A percentile compares a stretch with the other conserved stretches of the same genome.
These are phyloP conservation scores for Crithidia brevicula DNA, from an alignment of 208 protist genomes.

Conservation along the genomic window DNA sequence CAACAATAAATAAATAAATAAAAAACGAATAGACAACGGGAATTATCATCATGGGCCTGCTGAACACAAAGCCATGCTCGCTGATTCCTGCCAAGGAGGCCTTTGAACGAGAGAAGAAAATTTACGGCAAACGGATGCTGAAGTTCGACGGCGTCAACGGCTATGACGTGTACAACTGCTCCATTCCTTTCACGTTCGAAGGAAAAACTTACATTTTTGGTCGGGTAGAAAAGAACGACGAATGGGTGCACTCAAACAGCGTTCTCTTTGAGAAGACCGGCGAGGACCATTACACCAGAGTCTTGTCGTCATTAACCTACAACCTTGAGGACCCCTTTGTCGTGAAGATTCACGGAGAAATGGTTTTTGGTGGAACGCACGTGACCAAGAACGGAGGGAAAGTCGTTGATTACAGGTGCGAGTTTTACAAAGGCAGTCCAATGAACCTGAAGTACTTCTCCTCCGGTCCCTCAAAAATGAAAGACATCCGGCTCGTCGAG, in stretches of 20 bases:
- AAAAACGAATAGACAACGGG: background rate
- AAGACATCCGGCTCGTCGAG: constrained; percentile 59
- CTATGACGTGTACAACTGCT: constrained; percentile 73
- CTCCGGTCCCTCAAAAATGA: constrained; percentile 59
- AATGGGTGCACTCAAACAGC: constrained; percentile 58
- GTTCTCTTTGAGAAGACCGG: constrained; percentile 53
- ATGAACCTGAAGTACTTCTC: constrained; percentile 52
- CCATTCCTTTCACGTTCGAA: constrained; percentile 59
- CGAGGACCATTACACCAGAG: constrained; percentile 40
- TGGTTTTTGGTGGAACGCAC: constrained; percentile 62
- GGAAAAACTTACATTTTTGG: constrained; percentile 63
- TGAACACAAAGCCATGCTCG: constrained; percentile 50
- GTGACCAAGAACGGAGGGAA: constrained; percentile 49
- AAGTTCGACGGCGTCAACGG: constrained; percentile 45
- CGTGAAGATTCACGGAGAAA: constrained; percentile 63
- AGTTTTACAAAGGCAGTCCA: constrained; percentile 55
- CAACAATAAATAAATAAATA: background rate
- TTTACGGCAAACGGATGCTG: constrained; percentile 33
- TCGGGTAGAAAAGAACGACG: constrained; percentile 56
- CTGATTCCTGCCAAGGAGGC: constrained; percentile 44
- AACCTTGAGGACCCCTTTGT: constrained; percentile 62
- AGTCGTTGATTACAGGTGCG: constrained; percentile 55
- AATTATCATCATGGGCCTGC: constrained; percentile 29
- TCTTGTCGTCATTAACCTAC: constrained; percentile 40
- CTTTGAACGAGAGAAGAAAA: constrained; percentile 55